phyloP scores from a whole-genome alignment of 148 eudicot genomes.

The Vaccinium vitisidaea region DNA sequence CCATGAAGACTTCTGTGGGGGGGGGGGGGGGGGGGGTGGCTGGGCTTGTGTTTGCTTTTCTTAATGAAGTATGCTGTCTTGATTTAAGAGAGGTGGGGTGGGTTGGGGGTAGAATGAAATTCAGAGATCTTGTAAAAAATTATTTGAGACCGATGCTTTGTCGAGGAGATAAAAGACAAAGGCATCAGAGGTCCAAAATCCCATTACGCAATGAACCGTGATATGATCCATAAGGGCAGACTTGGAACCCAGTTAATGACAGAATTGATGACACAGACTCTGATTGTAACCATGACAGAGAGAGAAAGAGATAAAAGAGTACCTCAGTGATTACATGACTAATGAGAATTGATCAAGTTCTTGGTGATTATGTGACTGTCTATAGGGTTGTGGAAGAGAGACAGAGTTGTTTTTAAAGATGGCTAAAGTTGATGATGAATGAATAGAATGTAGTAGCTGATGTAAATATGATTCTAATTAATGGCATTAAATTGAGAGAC shows the following conservation, averaged over 20 bases:
- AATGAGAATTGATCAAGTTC: background rate
- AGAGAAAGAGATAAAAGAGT: no score
- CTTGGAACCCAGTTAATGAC: background rate
- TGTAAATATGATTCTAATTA: background rate
- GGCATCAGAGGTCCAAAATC: background rate
- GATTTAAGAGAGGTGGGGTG: no score
- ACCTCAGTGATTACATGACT: background rate
- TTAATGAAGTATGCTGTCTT: background rate
- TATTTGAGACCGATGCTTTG: background rate
- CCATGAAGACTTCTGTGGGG: slow-evolving; percentile 15
- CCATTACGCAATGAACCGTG: background rate
- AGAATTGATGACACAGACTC: background rate
- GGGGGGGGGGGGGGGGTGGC: no score
- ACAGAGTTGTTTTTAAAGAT: background rate
- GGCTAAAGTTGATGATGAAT: background rate
- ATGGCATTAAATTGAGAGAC: background rate
- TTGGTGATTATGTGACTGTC: background rate
- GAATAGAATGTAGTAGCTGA: background rate
- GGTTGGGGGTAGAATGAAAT: background rate
- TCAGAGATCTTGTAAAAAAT: background rate
- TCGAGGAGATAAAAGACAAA: background rate
- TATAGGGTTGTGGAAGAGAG: background rate
- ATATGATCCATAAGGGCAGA: background rate
- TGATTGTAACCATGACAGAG: background rate
- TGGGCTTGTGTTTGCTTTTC: background rate